A percentile compares a stretch with the other conserved stretches of the same genome.
These are phyloP conservation scores for Pyrus bretschneideri DNA, from an alignment of 306 rosid species.

Conservation along the genomic window DNA sequence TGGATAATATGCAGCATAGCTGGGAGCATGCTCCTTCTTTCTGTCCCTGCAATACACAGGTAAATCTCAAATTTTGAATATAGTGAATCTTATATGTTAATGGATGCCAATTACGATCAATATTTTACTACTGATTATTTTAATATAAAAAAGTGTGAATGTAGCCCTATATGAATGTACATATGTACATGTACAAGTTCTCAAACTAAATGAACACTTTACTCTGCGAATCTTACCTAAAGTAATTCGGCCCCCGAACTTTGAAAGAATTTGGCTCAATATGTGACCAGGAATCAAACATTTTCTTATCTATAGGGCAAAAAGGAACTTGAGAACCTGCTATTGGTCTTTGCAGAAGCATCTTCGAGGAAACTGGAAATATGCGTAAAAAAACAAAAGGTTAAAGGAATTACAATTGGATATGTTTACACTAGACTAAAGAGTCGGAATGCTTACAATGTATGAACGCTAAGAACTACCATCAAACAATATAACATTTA, in stretches of 20 bases:
- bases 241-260: constrained; percentile 75
- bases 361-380: constrained; percentile 83
- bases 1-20: constrained; percentile 77
- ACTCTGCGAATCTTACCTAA: constrained; percentile 50
- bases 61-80: no score
- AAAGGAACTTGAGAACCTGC: constrained; percentile 96
- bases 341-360: constrained; percentile 64
- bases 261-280: constrained; percentile 78
- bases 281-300: constrained; percentile 85
- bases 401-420: not conserved
- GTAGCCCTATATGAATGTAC: not conserved
- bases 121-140: not conserved
- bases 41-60: constrained; percentile 55
- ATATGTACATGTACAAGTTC: not conserved
- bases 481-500: not conserved
- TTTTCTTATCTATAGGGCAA: constrained; percentile 84
- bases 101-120: not conserved
- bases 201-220: constrained; percentile 7
- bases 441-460: not conserved
- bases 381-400: constrained; percentile 7
- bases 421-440: not conserved
- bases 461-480: not conserved
- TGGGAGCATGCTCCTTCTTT: constrained; percentile 80
- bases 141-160: not conserved
- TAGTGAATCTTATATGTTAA: not conserved